Base-by-base conservation (phyloP, 306 rosid species). In the Trifolium subterraneum region DNA sequence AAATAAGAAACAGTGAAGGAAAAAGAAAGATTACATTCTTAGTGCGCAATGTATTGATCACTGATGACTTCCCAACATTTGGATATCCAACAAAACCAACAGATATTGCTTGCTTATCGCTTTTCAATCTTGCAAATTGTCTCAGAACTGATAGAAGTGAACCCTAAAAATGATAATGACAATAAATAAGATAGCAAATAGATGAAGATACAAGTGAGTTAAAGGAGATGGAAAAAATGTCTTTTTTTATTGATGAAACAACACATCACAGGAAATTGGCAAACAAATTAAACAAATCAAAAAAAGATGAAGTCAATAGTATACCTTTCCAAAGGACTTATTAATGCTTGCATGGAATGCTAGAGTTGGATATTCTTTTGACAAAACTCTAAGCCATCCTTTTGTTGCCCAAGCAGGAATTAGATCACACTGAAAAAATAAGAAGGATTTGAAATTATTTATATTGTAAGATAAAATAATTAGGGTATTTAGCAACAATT, bases 81-180 rank as follows among this genome's bases (percentile, higher is more conserved):
- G 99, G 97, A 83, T 92, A 94, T 60, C 99, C 99, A 80, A 94
- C 83, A 55, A 94, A 94, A 83, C 99, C 99, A 25, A 94, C 97
- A 41, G 97, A 92, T 78, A 94, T 94, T 18, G 97, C 96, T 87
- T 94, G 97, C 85, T 92, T 94, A 81, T 94, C 99, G 68, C 90
- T 84, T 87, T 90, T 94, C 72, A 91, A 79, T 39, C 97, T 89
- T 44, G 97, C 86, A 68, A 90, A 94, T 80, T 92, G 97, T 76
- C 99, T 91, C 83, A 94, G 84, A 44, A 94, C 95, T 0, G 99
- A 94, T 25, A 92, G 90, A 69, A 94, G 99, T 73, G 97, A 90
- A 70, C 97, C 96, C 99, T 92, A 66, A 23, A 19, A 48, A 47
- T 44, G 73, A 79, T 39, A 44, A 83, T 35, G 31, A 41, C 16